phyloP scores from a whole-genome alignment of 1,284 basidiomycete species.

The Cryptococcus hybrid region DNA sequence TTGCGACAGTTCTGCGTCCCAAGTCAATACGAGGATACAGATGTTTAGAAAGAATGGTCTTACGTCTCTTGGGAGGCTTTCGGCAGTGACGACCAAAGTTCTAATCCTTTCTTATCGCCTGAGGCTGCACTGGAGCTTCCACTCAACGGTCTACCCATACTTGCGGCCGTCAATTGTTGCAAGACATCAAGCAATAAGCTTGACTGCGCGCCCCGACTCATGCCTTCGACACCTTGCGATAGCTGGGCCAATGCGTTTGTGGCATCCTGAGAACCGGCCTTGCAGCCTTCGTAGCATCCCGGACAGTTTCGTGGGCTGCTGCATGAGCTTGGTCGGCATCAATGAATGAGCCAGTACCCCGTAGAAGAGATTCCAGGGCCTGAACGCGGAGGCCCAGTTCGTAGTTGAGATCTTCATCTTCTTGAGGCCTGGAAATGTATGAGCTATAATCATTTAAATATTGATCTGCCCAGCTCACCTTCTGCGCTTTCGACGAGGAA shows the following conservation, averaged over 20 bases:
- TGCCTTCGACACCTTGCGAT: slow-evolving; percentile 28
- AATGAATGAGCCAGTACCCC: slow-evolving; percentile 33
- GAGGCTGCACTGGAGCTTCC: slow-evolving; percentile 5
- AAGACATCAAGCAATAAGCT: slow-evolving; percentile 44
- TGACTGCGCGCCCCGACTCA: slow-evolving; percentile 37
- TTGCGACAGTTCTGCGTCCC: slow-evolving; percentile 21
- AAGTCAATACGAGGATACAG: not conserved
- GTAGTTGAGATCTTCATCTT: slow-evolving; percentile 35
- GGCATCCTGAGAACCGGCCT: slow-evolving; percentile 39
- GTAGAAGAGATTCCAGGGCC: slow-evolving; percentile 44
- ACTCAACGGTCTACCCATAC: slow-evolving; percentile 23
- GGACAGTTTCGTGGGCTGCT: slow-evolving; percentile 43
- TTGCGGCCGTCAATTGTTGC: slow-evolving; percentile 42
- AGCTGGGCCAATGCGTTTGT: slow-evolving; percentile 40
- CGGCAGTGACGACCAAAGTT: slow-evolving; percentile 39
- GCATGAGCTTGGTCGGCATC: slow-evolving; percentile 35
- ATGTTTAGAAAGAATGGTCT: slow-evolving; percentile 6
- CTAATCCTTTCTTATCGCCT: slow-evolving; percentile 17
- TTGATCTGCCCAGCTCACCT: slow-evolving; percentile 24
- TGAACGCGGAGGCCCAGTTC: slow-evolving; percentile 41
- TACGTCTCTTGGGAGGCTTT: slow-evolving; percentile 28
- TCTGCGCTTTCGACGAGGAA: slow-evolving; percentile 35
- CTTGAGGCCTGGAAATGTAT: slow-evolving; percentile 7
- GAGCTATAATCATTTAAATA: not conserved
- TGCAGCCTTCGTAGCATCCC: slow-evolving; percentile 41